Evolutionary conservation across 2,329 filamentous ascomycete species (phyloP).

Genomic region (Sclerotinia subarctica): DNA sequence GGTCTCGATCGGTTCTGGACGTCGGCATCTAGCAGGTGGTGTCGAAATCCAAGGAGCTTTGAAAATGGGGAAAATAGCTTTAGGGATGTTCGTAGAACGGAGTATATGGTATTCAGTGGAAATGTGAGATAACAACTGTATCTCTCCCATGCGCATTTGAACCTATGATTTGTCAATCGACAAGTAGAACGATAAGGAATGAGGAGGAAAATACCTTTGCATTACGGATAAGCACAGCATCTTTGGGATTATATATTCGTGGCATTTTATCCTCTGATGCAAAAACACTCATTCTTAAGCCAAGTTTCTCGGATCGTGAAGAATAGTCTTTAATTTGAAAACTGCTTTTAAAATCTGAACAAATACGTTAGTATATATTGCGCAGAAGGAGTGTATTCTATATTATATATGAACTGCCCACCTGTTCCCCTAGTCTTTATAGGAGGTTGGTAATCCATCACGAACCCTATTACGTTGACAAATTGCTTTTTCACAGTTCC

Average conservation of each 20-base stretch:
- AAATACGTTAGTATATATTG: background rate
- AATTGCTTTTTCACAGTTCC: slow-evolving; percentile 22
- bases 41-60: slow-evolving; percentile 27
- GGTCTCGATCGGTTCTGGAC: slow-evolving; percentile 28
- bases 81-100: slow-evolving; percentile 42
- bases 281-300: slow-evolving; percentile 58
- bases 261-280: slow-evolving; percentile 50
- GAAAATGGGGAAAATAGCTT: background rate
- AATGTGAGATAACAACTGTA: slow-evolving; percentile 47
- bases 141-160: slow-evolving; percentile 40
- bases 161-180: slow-evolving; percentile 38
- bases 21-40: slow-evolving; percentile 18
- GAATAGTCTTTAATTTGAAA: slow-evolving; percentile 60
- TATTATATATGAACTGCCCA: slow-evolving; percentile 32
- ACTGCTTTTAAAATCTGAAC: slow-evolving; percentile 56
- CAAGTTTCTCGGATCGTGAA: slow-evolving; percentile 42
- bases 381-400: background rate
- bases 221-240: slow-evolving; percentile 62
- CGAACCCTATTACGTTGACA: slow-evolving; percentile 66
- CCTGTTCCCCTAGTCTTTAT: slow-evolving; percentile 52
- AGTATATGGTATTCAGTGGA: slow-evolving; percentile 48
- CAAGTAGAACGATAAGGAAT: background rate
- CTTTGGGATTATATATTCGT: slow-evolving; percentile 46
- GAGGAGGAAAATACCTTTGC: slow-evolving; percentile 43
- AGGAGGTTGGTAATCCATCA: slow-evolving; percentile 61